phyloP scores from a whole-genome alignment of 164 flowering plant genomes.

The Nelumbo lutea region DNA sequence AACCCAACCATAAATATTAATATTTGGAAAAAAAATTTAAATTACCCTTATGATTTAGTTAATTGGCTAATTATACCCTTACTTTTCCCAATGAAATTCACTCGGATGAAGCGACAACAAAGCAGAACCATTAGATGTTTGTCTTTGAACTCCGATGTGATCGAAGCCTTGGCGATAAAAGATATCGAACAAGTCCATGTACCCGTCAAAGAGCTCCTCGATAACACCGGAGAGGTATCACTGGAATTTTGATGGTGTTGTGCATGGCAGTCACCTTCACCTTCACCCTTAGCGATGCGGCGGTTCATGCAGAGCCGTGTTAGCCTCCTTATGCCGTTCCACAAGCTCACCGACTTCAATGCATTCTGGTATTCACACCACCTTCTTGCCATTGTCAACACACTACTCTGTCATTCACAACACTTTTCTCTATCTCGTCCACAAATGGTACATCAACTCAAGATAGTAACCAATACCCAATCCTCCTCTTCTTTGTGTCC shows the following conservation, averaged over 20 bases:
- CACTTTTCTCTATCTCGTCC: conserved; percentile 65
- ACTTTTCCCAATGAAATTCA: conserved; percentile 38
- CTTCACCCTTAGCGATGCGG: conserved; percentile 75
- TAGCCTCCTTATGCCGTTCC: conserved; percentile 83
- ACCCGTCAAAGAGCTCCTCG: conserved; percentile 51
- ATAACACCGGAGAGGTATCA: conserved; percentile 54
- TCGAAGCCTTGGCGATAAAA: conserved; percentile 45
- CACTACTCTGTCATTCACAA: conserved; percentile 84
- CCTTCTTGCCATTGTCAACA: conserved; percentile 71
- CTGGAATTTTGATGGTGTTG: conserved; percentile 79
- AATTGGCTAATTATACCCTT: no score
- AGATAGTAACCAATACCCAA: conserved; percentile 87
- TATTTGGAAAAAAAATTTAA: no score
- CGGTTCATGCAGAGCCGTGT: conserved; percentile 84
- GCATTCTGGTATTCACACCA: conserved; percentile 99
- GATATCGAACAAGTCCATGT: conserved; percentile 62
- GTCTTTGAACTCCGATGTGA: conserved; percentile 35
- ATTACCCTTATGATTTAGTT: no score
- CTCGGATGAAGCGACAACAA: conserved; percentile 34
- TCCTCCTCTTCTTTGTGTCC: no score
- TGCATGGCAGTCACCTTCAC: conserved; percentile 80
- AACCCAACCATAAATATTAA: no score
- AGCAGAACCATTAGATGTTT: conserved; percentile 27
- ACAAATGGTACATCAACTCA: conserved; percentile 71
- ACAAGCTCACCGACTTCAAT: conserved; percentile 89